Evolutionary conservation across 2,329 filamentous ascomycete species (phyloP).

Genomic region (Tolypocladium paradoxum): DNA sequence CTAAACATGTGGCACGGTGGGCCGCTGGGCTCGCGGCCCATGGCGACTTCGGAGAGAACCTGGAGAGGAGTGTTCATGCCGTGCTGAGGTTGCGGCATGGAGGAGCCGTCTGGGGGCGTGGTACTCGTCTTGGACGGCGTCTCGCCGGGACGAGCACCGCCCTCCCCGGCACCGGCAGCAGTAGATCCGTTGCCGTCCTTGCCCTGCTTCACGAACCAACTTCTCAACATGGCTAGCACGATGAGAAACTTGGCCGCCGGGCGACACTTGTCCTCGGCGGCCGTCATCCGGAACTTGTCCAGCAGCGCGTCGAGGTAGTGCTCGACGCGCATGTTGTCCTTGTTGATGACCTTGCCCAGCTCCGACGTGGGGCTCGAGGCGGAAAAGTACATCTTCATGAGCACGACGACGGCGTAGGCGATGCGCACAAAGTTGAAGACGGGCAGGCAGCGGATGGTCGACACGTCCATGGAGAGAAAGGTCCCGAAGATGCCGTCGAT

Average conservation of each 20-base stretch:
- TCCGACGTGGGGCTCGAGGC: conserved; percentile 53
- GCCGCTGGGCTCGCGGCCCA: conserved; percentile 24
- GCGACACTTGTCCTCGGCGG: conserved; percentile 51
- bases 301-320: conserved; percentile 61
- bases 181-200: conserved; percentile 10
- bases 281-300: conserved; percentile 53
- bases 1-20: conserved; percentile 8
- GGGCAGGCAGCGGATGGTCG: conserved; percentile 51
- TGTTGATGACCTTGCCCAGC: conserved; percentile 59
- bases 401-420: conserved; percentile 58
- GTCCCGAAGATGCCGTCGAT: conserved; percentile 57
- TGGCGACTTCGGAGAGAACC: conserved; percentile 46
- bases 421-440: conserved; percentile 63
- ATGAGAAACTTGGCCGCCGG: conserved; percentile 61
- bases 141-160: conserved; percentile 6
- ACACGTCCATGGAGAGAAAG: conserved; percentile 50
- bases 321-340: conserved; percentile 53
- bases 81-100: conserved; percentile 8
- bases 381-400: conserved; percentile 65
- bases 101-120: neutral
- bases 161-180: conserved; percentile 5
- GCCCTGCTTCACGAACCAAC: conserved; percentile 52
- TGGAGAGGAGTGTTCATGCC: conserved; percentile 42
- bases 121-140: neutral
- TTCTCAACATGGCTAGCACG: conserved; percentile 58